These are phyloP conservation scores for Phaeophleospora eucalypticola DNA, from an alignment of 2,329 filamentous ascomycete genomes.

Conservation along the genomic window DNA sequence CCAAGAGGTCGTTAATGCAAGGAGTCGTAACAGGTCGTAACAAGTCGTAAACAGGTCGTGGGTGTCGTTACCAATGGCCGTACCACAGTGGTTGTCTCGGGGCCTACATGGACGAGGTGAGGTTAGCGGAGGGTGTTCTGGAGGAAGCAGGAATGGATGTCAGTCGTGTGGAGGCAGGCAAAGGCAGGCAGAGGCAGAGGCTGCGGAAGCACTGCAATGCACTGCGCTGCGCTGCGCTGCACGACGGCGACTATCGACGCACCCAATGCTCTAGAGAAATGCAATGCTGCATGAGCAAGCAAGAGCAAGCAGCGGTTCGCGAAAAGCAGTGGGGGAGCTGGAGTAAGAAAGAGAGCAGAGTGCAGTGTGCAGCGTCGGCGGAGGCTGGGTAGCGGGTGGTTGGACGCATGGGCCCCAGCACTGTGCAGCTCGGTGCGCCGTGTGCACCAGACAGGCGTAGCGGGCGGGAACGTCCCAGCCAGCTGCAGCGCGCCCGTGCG, in stretches of 20 bases:
- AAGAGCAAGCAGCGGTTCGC: slow-evolving; percentile 27
- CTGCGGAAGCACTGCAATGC: slow-evolving; percentile 22
- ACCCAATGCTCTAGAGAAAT: slow-evolving; percentile 33
- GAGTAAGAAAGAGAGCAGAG: too few species aligned
- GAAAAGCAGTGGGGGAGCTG: slow-evolving; percentile 27
- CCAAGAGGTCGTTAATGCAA: slow-evolving; percentile 34
- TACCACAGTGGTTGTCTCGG: slow-evolving; percentile 25
- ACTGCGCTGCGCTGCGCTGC: too few species aligned
- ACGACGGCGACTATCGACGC: slow-evolving; percentile 33
- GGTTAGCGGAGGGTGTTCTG: slow-evolving; percentile 15
- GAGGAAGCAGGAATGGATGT: slow-evolving; percentile 9
- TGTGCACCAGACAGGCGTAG: too few species aligned
- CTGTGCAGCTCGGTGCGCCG: slow-evolving; percentile 13
- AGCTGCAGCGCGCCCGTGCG: slow-evolving; percentile 10
- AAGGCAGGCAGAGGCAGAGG: too few species aligned
- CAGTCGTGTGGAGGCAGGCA: slow-evolving; percentile 18
- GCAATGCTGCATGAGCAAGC: slow-evolving; percentile 33
- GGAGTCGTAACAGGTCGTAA: slow-evolving; percentile 31
- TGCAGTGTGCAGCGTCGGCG: too few species aligned
- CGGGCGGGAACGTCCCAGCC: slow-evolving; percentile 6
- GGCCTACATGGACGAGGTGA: slow-evolving; percentile 14
- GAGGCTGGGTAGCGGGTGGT: slow-evolving; percentile 29
- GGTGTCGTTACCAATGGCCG: slow-evolving; percentile 26
- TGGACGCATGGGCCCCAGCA: slow-evolving; percentile 16
- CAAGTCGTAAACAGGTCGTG: slow-evolving; percentile 34